phyloP scores from a whole-genome alignment of 495 filamentous ascomycete genomes.

The Penicillium odoratum region DNA sequence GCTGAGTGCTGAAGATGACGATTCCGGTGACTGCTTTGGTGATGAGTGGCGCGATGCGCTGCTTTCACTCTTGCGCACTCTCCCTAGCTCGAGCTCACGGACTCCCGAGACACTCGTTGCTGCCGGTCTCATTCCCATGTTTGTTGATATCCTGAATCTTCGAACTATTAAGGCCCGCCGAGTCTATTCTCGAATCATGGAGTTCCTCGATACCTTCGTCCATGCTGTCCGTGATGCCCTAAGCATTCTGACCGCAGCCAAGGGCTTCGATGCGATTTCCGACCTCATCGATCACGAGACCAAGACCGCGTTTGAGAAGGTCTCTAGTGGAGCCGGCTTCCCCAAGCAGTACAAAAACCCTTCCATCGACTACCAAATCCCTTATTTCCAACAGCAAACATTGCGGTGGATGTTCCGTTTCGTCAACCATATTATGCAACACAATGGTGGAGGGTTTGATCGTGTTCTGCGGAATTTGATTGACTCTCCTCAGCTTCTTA shows the following conservation, averaged over 20 bases:
- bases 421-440: conserved; percentile 90
- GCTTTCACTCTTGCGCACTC: conserved; percentile 74
- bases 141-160: conserved; percentile 85
- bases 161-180: conserved; percentile 80
- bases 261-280: conserved; percentile 83
- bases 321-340: conserved; percentile 68
- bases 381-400: conserved; percentile 87
- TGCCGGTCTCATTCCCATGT: conserved; percentile 82
- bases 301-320: conserved; percentile 63
- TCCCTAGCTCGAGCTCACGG: conserved; percentile 67
- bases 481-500: conserved; percentile 82
- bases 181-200: conserved; percentile 74
- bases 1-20: conserved; percentile 61
- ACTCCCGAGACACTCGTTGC: conserved; percentile 74
- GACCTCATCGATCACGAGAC: conserved; percentile 82
- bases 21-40: conserved; percentile 56
- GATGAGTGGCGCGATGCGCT: conserved; percentile 90
- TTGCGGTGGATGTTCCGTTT: conserved; percentile 94
- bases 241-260: conserved; percentile 70
- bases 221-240: conserved; percentile 81
- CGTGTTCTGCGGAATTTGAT: conserved; percentile 89
- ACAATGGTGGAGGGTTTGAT: conserved; percentile 81
- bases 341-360: conserved; percentile 74
- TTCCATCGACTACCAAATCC: conserved; percentile 86
- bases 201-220: conserved; percentile 82